Base-by-base conservation (phyloP, 2,329 filamentous ascomycete species). In the Canariomyces notabilis region DNA sequence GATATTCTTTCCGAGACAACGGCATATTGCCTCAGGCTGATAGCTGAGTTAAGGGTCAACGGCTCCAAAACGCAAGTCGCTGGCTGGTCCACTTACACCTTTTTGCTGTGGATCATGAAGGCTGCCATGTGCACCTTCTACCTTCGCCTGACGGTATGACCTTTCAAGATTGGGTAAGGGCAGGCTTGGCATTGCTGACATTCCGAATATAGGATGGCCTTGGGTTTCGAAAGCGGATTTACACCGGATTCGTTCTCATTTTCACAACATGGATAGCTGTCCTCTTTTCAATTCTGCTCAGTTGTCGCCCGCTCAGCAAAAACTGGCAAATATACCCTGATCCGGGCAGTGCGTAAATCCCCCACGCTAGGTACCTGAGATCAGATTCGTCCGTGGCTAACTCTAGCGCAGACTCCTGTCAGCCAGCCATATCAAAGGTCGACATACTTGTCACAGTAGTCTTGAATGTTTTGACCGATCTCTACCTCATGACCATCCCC, bases 381-480 rank as follows among this genome's bases (percentile, higher is more conserved):
- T n/a, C n/a, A n/a, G n/a, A n/a, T n/a, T n/a, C n/a, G 0, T 68
- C 72, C 1, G 64, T 71, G 34, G 48, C 67, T 35, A 66, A 69
- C 37, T 72, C 73, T 36, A 16, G 74, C 70, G 69, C 71, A 68
- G 64, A 67, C 41, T 45, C 55, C 8, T 71, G 69, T 50, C 62
- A 70, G 12, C 66, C 69, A 0, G 67, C 68, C 19, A 51, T 66
- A 1, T 71, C 69, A 0, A 62, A 47, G 16, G 54, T 66, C 19
- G 53, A 69, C 5, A 65, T 69, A 19, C 63, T 68, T 37, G 65
- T 69, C 42, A 63, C 64, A 0, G 53, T 67, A 1, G 58, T 65
- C 1, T 44, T 70, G 42, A 70, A 72, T 52, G 63, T 69, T 1
- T 5, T 62, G 1, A 70, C 69, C 1, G 69, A 71, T 21, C 11